phyloP scores from a whole-genome alignment of 1,284 basidiomycete species.

The Papiliotrema terrestris region DNA sequence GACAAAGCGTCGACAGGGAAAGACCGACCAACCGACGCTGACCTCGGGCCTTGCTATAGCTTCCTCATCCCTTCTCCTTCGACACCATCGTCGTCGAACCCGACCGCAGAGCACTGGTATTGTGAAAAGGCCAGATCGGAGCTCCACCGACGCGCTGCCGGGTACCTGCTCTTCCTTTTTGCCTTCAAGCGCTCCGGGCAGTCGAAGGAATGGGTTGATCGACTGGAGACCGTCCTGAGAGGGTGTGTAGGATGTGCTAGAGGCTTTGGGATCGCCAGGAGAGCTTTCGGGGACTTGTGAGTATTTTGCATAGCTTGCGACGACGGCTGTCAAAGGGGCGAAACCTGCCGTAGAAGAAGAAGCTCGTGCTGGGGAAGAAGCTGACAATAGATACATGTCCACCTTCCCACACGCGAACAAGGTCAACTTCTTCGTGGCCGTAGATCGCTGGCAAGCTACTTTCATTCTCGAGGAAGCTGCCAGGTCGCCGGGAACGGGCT shows the following conservation, averaged over 20 bases:
- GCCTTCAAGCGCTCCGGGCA: conserved; percentile 62
- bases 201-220: conserved; percentile 62
- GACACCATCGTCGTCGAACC: background rate
- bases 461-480: conserved; percentile 23
- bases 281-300: conserved; percentile 62
- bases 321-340: background rate
- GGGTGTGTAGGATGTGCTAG: conserved; percentile 66
- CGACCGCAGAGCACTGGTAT: conserved; percentile 33
- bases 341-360: background rate
- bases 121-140: conserved; percentile 25
- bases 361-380: background rate
- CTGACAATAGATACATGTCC: conserved; percentile 37
- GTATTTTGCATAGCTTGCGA: conserved; percentile 42
- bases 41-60: conserved; percentile 57
- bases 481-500: conserved; percentile 6
- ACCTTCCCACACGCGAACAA: conserved; percentile 47
- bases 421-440: conserved; percentile 60
- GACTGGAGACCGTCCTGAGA: conserved; percentile 57
- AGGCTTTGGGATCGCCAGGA: conserved; percentile 62
- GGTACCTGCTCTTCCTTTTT: conserved; percentile 72
- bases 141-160: conserved; percentile 55
- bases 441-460: conserved; percentile 62
- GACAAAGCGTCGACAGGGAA: conserved; percentile 14
- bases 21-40: conserved; percentile 49
- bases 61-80: conserved; percentile 52